Evolutionary conservation across 768 basidiomycete species (phyloP), one percentile per base, ranked within the genome.

Genomic region (Plicaturopsis crispa): DNA sequence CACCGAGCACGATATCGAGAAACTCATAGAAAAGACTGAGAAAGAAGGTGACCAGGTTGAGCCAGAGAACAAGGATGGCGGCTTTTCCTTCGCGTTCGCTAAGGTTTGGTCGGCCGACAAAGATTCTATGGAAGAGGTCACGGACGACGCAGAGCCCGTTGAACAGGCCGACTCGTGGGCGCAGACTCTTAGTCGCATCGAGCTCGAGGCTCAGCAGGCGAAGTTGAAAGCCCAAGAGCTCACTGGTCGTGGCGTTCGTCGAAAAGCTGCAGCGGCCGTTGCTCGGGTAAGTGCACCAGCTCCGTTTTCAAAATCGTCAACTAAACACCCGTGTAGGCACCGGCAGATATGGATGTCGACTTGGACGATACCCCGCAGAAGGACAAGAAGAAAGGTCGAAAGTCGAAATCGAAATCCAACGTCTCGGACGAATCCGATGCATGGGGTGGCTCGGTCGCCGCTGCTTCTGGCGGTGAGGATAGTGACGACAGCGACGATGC

Each of bases 31-130:
- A 53, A 85, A 78, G 55, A 86, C 89, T 1, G 86, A 91, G 55
- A 65, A 72, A 36, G 83, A 89, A 44, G 74, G 63, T 42, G 73
- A 78, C 18, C 57, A 71, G 37, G 69, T 71, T 35, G 68, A 72
- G 43, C 50, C 58, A 3, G 56, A 60, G 14, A 54, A 66, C 4
- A 72, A 69, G 41, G 71, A 73, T 33, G 61, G 70, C n/a, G 65
- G 67, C 24, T 56, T 79, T 21, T 66, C 75, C 6, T 96, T 97
- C 55, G 75, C 75, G 5, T 94, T 93, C 51, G 91, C 93, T 8
- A 92, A 93, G 56, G 73, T 97, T 31, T 97, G 93, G 93, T 76
- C 83, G 1, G 78, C 84, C 17, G 78, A 84, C 43, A 82, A 84
- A 52, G 82, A 82, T 38, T 51, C 64, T 3, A 57, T 87, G 34